phyloP scores from a whole-genome alignment of 139 green algal genomes.

The Spirogloea muscicola region DNA sequence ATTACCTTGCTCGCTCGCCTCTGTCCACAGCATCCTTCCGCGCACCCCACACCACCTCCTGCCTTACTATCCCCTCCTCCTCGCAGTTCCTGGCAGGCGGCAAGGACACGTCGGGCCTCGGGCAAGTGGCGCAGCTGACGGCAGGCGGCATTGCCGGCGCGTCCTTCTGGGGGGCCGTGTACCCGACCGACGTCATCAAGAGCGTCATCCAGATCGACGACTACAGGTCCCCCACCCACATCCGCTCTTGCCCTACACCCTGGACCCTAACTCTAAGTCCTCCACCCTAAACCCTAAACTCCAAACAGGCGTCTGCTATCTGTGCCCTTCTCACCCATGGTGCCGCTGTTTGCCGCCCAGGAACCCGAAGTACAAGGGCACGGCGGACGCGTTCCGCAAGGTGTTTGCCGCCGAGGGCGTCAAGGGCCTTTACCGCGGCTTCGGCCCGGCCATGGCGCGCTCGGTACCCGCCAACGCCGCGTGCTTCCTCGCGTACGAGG shows the following conservation, averaged over 20 bases:
- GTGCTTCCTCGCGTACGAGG: conserved; percentile 66
- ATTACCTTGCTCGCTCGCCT: too few species aligned
- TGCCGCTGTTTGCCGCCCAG: too few species aligned
- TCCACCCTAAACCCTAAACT: too few species aligned
- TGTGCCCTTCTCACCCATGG: too few species aligned
- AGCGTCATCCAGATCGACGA: conserved; percentile 60
- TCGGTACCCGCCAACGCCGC: conserved; percentile 66
- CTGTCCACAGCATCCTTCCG: too few species aligned
- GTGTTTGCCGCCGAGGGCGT: conserved; percentile 48
- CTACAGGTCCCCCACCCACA: too few species aligned
- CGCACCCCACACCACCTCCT: too few species aligned
- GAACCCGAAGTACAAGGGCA: conserved; percentile 55
- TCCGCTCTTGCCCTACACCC: too few species aligned
- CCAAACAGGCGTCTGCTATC: too few species aligned
- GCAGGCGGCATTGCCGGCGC: conserved; percentile 68
- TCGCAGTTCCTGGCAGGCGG: conserved; percentile 51
- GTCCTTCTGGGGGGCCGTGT: conserved; percentile 67
- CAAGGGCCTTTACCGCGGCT: conserved; percentile 59
- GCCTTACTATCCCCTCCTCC: too few species aligned
- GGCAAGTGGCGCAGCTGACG: conserved; percentile 51
- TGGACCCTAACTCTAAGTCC: too few species aligned
- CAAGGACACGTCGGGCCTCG: conserved; percentile 47
- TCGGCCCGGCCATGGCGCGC: conserved; percentile 56
- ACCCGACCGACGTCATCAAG: conserved; percentile 71
- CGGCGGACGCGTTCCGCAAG: conserved; percentile 57